Evolutionary conservation across 2,329 filamentous ascomycete genomes (phyloP), one percentile per base, ranked within the genome.

Genomic region (Epichloe hybrida): DNA sequence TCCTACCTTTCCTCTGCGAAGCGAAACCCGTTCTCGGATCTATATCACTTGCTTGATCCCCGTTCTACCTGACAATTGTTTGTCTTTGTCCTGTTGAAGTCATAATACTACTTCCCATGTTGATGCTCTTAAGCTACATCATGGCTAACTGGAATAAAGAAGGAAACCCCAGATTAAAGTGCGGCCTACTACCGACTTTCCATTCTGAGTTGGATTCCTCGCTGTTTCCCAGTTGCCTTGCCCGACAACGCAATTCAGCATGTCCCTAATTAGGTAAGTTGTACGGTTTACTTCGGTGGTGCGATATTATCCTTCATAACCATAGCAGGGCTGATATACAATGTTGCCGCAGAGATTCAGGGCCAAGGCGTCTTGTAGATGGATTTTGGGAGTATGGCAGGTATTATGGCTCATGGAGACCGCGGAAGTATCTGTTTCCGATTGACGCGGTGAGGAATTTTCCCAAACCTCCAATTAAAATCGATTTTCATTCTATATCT

Each of bases 391-490:
- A 86, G 62, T 83, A 89, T 66, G 83, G 80, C 20, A 77, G 86
- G 50, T 72, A 72, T 54, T 91, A 88, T 63, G 82, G 86, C 62
- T 77, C 75, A 23, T 88, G 75, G 65, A 76, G 77, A 55, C 76
- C 71, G 58, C 83, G 82, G 50, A 79, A 83, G 58, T 91, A 91
- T 64, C 73, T 87, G 67, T 80, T 85, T 55, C 88, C 88, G 21
- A 85, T 86, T 64, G 88, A 93, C 64, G 80, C 84, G 67, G 83
- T 85, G 70, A 66, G 72, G 20, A 11, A 3, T 8, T 39, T 41
- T n/a, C 21, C 36, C 3, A 5, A 15, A 6, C n/a, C 15, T n/a
- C 3, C 20, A 40, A 6, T 41, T 37, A 4, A 15, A 21, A n/a
- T 31, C 27, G 9, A 42, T 8, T 27, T 43, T 23, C 9, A 20